phyloP scores from a whole-genome alignment of 148 eudicot species.

The Talinum fruticosum region DNA sequence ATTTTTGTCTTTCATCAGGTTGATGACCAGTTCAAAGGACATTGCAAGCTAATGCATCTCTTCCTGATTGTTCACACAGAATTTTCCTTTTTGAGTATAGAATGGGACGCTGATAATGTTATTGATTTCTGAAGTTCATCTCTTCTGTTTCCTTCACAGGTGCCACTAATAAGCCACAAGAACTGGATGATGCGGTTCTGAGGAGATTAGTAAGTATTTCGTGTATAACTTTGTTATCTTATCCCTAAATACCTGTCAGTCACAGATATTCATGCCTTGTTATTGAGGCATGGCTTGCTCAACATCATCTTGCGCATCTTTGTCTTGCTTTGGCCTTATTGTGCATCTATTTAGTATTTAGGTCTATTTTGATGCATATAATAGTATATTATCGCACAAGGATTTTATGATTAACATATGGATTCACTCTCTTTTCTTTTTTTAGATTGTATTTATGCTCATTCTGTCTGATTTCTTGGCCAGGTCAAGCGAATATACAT shows the following conservation, averaged over 20 bases:
- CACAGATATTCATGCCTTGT: no score
- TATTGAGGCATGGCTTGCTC: no score
- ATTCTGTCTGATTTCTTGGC: conserved; percentile 22
- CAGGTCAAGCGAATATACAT: conserved; percentile 97
- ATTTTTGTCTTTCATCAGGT: conserved; percentile 1
- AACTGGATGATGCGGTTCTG: conserved; percentile 95
- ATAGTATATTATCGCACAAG: no score
- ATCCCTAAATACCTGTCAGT: no score
- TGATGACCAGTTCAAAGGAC: background rate
- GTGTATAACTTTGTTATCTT: background rate
- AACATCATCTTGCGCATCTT: no score
- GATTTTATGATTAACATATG: no score
- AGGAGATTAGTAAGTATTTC: conserved; percentile 77
- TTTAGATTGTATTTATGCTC: conserved; percentile 8
- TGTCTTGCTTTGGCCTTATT: no score
- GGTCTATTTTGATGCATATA: no score
- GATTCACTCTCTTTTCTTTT: no score
- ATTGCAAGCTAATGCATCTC: background rate
- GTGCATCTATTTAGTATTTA: no score
- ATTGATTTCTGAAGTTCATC: background rate
- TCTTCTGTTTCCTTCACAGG: conserved; percentile 46
- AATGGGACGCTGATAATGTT: background rate
- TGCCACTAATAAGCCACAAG: conserved; percentile 97
- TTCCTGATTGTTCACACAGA: background rate
- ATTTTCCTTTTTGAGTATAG: background rate